Conservation (phyloP, 768 basidiomycete species). For the Ephemerocybe angulata region DNA sequence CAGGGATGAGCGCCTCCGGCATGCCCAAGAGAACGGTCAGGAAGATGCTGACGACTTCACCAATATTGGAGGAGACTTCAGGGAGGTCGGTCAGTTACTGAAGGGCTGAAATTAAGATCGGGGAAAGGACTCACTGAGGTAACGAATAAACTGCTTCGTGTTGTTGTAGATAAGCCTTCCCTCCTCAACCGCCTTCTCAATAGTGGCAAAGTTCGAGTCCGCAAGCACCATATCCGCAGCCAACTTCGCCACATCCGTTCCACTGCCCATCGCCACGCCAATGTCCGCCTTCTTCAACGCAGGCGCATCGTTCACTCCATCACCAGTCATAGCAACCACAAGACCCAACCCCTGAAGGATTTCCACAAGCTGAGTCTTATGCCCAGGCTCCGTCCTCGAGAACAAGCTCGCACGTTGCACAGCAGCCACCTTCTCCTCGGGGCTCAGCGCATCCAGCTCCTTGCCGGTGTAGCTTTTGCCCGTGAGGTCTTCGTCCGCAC, state of each 20-base stretch:
- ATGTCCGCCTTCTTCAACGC: conserved; percentile 97
- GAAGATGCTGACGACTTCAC: conserved; percentile 98
- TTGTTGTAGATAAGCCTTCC: conserved; percentile 98
- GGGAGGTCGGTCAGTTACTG: conserved; percentile 1
- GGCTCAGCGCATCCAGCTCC: conserved; percentile 79
- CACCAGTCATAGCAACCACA: conserved; percentile 97
- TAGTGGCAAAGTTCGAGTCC: conserved; percentile 96
- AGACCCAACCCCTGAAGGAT: conserved; percentile 86
- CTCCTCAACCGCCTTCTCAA: conserved; percentile 95
- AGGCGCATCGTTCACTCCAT: conserved; percentile 98
- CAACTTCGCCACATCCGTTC: conserved; percentile 96
- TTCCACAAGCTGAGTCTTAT: conserved; percentile 94
- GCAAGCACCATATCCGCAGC: conserved; percentile 98
- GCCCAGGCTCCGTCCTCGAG: conserved; percentile 89
- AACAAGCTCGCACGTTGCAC: conserved; percentile 90
- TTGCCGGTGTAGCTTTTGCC: conserved; percentile 95
- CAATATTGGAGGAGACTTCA: conserved; percentile 91
- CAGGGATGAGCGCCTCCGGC: conserved; percentile 98
- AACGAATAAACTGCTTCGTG: conserved; percentile 99
- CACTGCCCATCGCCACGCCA: conserved; percentile 98
- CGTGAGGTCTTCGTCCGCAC: conserved; percentile 78
- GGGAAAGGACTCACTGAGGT: conserved; percentile 67
- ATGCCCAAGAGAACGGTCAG: conserved; percentile 95
- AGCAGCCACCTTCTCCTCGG: conserved; percentile 79
- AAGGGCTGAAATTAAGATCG: background rate